Conservation (phyloP, 1,139 yeast genomes). For the Taphrina communis region DNA sequence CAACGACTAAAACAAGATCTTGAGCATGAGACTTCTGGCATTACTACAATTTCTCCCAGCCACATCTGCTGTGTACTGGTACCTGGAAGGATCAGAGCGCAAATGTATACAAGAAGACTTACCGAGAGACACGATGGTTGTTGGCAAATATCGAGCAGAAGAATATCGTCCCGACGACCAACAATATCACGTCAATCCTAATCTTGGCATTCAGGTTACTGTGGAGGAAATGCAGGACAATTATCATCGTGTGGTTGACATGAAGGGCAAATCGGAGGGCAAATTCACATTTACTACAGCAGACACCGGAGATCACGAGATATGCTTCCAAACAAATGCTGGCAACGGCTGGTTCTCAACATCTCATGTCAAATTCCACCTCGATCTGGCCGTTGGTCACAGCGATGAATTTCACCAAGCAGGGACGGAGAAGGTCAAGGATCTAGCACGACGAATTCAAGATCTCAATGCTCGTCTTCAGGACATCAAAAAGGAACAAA, state of each 20-base stretch:
- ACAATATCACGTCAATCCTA: slow-evolving; percentile 30
- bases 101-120: slow-evolving; percentile 73
- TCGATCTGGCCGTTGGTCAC: slow-evolving; percentile 62
- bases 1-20: background rate
- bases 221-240: slow-evolving; percentile 70
- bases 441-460: slow-evolving; percentile 61
- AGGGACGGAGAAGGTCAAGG: slow-evolving; percentile 58
- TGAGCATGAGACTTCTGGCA: slow-evolving; percentile 25
- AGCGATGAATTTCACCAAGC: slow-evolving; percentile 57
- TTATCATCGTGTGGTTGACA: slow-evolving; percentile 71
- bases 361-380: slow-evolving; percentile 51
- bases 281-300: slow-evolving; percentile 72
- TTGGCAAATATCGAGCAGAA: slow-evolving; percentile 66
- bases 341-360: slow-evolving; percentile 63
- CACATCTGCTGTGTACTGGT: slow-evolving; percentile 56
- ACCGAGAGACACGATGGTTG: slow-evolving; percentile 63
- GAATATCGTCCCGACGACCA: slow-evolving; percentile 50
- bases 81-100: slow-evolving; percentile 62
- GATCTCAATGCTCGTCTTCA: slow-evolving; percentile 61
- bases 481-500: slow-evolving; percentile 68
- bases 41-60: slow-evolving; percentile 32
- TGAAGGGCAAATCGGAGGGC: slow-evolving; percentile 64
- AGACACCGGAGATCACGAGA: slow-evolving; percentile 73
- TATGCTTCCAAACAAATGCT: slow-evolving; percentile 65
- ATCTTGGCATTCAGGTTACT: slow-evolving; percentile 56